Conservation (phyloP, 2,329 filamentous ascomycete species). For the Stagonosporopsis cucurbitacearum region DNA sequence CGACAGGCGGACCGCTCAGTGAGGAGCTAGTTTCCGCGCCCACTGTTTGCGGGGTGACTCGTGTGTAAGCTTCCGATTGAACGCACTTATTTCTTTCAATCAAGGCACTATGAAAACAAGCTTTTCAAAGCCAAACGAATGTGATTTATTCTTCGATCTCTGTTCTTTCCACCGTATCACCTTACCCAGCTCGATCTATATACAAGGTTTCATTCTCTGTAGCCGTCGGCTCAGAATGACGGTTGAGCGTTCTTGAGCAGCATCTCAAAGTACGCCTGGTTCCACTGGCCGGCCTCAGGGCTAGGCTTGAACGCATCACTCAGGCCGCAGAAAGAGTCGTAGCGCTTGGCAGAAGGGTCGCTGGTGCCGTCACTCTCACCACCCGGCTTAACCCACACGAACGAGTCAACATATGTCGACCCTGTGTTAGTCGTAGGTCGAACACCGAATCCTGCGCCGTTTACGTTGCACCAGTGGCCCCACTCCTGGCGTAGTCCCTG, state of each 20-base stretch:
- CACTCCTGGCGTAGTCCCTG: conserved; percentile 57
- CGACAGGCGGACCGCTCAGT: too few relatives aligned
- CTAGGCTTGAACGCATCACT: conserved; percentile 65
- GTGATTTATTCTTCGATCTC: background rate
- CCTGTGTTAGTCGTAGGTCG: conserved; percentile 67
- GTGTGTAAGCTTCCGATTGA: too few relatives aligned
- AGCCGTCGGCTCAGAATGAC: conserved; percentile 33
- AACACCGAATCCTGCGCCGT: conserved; percentile 67
- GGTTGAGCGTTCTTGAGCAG: conserved; percentile 50
- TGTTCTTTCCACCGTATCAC: background rate
- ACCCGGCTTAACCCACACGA: conserved; percentile 76
- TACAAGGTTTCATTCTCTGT: conserved; percentile 8
- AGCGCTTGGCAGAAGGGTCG: conserved; percentile 54
- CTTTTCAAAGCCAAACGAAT: background rate
- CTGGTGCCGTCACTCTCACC: conserved; percentile 60
- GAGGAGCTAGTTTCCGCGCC: too few relatives aligned
- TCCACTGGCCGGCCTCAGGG: conserved; percentile 74
- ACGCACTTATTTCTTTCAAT: too few relatives aligned
- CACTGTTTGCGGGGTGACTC: too few relatives aligned
- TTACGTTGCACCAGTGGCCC: conserved; percentile 72
- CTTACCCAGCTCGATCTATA: conserved; percentile 9
- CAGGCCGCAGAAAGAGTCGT: conserved; percentile 64
- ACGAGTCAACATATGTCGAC: conserved; percentile 65
- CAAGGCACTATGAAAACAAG: too few relatives aligned
- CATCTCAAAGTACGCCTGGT: conserved; percentile 56